Evolutionary conservation across 768 basidiomycete genomes (phyloP), one percentile per base, ranked within the genome.

Genomic region (Tylopilus sp.): DNA sequence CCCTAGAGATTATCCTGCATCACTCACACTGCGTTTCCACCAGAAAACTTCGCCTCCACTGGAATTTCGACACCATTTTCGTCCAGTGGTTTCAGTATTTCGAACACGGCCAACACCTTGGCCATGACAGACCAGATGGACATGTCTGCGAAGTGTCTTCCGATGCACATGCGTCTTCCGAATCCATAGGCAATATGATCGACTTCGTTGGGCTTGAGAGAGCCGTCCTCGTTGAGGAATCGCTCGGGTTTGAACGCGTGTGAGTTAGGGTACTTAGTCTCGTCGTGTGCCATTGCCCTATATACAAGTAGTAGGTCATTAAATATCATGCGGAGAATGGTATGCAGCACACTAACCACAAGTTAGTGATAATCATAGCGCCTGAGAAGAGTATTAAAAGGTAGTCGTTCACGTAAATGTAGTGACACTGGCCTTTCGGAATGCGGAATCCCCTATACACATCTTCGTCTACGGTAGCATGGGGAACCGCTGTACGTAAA

Each of bases 391-490:
- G 6, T 1, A 11, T 50, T 20, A 31, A 26, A 31, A 13, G 3
- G 13, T 5, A 1, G 8, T 26, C 25, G 4, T 26, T 8, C 2
- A 8, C 10, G 4, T 0, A 6, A 18, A 30, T 17, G 7, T 2
- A 8, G 28, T 28, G 28, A 28, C 28, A 48, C 12, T 43, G 8
- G 56, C 59, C 49, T 48, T 72, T 72, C 5, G 81, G 81, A 45
- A 84, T 84, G 11, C 75, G 62, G 47, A 77, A 77, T 17, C 74
- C 71, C 23, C 60, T 57, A 47, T 75, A 77, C 6, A 69, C 48
- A 38, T 76, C 75, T 22, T 76, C 73, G n/a, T 71, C 52, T 0
- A 72, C 71, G 3, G 61, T 21, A 7, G 52, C 43, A 51, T 68
- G 70, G 1, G 69, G 62, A 8, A 71, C 7, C 5, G 55, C 67